Percentiles rank a stretch among this genome's conserved stretches.
Evolutionary conservation across 305 asterid genomes (phyloP).

Genomic region (Fraxinus paxiana): DNA sequence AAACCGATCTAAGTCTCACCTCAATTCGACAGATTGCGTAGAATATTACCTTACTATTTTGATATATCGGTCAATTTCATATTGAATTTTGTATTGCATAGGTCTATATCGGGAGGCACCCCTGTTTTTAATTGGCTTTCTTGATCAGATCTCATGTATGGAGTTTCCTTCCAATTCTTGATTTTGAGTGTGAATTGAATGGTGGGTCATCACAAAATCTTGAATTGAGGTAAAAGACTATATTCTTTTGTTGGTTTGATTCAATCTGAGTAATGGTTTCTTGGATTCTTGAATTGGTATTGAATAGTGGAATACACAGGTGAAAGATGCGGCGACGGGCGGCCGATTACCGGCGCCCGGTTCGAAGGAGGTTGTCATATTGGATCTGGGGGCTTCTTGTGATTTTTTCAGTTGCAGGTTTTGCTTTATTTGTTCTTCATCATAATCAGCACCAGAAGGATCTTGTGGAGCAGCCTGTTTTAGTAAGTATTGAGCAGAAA

Average conservation of each 20-base stretch:
- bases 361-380: conserved; percentile 64
- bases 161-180: conserved; percentile 9
- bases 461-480: conserved; percentile 55
- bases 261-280: conserved; percentile 9
- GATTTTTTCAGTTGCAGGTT: conserved; percentile 54
- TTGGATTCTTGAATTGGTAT: conserved; percentile 5
- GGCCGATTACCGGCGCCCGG: conserved; percentile 94
- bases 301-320: conserved; percentile 33
- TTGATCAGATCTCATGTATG: conserved; percentile 17
- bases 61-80: background rate
- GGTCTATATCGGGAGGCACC: background rate
- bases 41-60: background rate
- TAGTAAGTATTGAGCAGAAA: conserved; percentile 34
- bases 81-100: background rate
- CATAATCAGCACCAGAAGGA: conserved; percentile 57
- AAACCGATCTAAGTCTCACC: background rate
- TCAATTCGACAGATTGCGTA: background rate
- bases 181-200: conserved; percentile 24
- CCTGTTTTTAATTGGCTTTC: background rate
- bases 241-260: background rate
- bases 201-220: conserved; percentile 27
- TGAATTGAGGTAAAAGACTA: conserved; percentile 17
- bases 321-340: conserved; percentile 87
- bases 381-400: conserved; percentile 86
- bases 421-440: conserved; percentile 58